Base-by-base conservation (phyloP, 2,329 filamentous ascomycete genomes). In the Amphichorda felina region DNA sequence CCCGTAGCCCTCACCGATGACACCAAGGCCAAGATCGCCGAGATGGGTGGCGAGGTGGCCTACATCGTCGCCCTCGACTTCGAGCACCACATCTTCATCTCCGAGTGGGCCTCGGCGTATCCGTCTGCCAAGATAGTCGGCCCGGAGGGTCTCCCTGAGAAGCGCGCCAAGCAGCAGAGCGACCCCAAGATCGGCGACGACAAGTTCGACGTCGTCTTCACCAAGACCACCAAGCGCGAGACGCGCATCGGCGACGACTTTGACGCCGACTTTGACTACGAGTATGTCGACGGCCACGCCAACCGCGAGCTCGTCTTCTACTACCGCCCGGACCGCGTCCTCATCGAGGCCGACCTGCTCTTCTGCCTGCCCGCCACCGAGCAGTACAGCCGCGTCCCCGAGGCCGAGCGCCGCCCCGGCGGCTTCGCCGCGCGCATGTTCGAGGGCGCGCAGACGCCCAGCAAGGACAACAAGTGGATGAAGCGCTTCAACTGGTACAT, bases 71-170 rank as follows among this genome's bases (percentile, higher is more conserved):
- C 91, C 1, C 75, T 82, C 1, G 91, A 98, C 56, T 70, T 84
- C 35, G 87, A 98, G 63, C 91, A 98, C 59, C 91, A 98, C 69
- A 85, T 98, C 54, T 93, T 91, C 64, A 56, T 98, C 36, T 80
- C 82, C 0, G 69, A 84, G 33, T 98, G 91, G 89, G 76, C 82
- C 49, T 63, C 72, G 33, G 82, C 75, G 18, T 96, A 75, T 54
- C 88, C 89, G 0, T 56, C 70, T 29, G 88, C 89, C 22, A 78
- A 79, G 48, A 69, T 98, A 33, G 72, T 96, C 48, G 89, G 79
- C 1, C 82, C 85, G 1, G 79, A 89, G 48, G 85, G 84, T 0
- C 73, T 98, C 2, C 77, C 75, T 16, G 85, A 88, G 59, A 93
- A 94, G 63, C 79, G 89, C 28, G 71, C 72, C 40, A 68, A 71